These are phyloP conservation scores for Funneliformis geosporum DNA, from an alignment of 192 early-diverging fungal species.

Conservation along the genomic window DNA sequence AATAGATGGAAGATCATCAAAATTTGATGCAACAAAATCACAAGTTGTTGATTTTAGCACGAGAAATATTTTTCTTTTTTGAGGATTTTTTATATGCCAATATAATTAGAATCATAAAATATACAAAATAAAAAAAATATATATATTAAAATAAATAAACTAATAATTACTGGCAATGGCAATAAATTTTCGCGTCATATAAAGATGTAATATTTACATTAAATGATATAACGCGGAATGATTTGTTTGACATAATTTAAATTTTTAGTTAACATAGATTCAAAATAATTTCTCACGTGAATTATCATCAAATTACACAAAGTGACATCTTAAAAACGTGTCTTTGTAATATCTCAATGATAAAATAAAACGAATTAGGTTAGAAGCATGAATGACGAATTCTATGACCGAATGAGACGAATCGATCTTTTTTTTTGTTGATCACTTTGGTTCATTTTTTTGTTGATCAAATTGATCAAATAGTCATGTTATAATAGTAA, in stretches of 20 bases:
- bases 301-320: conserved; percentile 30
- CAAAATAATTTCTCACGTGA: conserved; percentile 25
- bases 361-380: no score
- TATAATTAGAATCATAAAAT: background rate
- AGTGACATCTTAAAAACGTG: conserved; percentile 36
- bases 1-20: conserved; percentile 27
- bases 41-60: conserved; percentile 35
- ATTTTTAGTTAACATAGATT: conserved; percentile 30
- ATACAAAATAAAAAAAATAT: no score
- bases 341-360: no score
- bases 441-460: no score
- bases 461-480: no score
- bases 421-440: no score
- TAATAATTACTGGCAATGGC: conserved; percentile 35
- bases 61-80: conserved; percentile 33
- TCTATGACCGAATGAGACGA: no score
- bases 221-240: conserved; percentile 26
- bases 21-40: conserved; percentile 32
- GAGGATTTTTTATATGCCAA: background rate
- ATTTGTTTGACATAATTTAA: conserved; percentile 27
- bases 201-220: conserved; percentile 19
- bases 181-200: conserved; percentile 36
- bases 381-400: no score
- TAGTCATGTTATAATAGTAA: no score
- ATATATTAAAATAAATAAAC: no score